phyloP scores from a whole-genome alignment of 1,284 basidiomycete genomes.

The Cryptococcus hybrid region DNA sequence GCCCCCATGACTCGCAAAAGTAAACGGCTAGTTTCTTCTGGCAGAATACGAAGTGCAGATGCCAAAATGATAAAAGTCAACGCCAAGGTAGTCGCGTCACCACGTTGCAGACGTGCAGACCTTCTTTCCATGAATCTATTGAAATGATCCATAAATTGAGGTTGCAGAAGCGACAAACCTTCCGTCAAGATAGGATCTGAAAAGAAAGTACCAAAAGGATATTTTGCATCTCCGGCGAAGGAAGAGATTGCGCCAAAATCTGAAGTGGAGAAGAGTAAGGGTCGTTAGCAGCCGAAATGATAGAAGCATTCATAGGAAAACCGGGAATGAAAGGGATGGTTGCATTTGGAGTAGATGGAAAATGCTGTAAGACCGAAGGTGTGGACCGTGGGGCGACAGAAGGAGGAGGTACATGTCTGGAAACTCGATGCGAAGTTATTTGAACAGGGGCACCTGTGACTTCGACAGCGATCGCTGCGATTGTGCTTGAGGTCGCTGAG shows the following conservation, averaged over 20 bases:
- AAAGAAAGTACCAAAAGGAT: constrained; percentile 45
- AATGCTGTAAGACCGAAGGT: background rate
- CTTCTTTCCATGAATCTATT: constrained; percentile 32
- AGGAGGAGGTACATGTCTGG: background rate
- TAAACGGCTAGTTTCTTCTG: constrained; percentile 41
- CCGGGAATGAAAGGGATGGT: background rate
- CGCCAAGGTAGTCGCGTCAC: constrained; percentile 45
- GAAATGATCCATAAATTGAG: constrained; percentile 37
- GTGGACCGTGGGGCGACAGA: background rate
- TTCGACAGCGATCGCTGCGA: background rate
- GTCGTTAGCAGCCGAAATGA: constrained; percentile 17
- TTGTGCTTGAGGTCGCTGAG: background rate
- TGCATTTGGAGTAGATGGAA: constrained; percentile 13
- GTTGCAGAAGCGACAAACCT: constrained; percentile 42
- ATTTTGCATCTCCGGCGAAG: constrained; percentile 33
- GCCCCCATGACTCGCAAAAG: constrained; percentile 24
- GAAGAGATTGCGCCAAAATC: constrained; percentile 33
- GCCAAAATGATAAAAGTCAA: constrained; percentile 40
- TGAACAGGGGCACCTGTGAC: background rate
- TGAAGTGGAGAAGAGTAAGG: constrained; percentile 31
- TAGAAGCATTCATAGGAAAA: background rate
- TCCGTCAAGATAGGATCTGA: constrained; percentile 43
- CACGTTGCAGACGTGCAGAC: constrained; percentile 20
- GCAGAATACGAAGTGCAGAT: constrained; percentile 34
- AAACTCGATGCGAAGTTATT: background rate